These are phyloP conservation scores for Schwanniomyces etchellsii DNA, from an alignment of 1,139 yeast species.

Conservation along the genomic window DNA sequence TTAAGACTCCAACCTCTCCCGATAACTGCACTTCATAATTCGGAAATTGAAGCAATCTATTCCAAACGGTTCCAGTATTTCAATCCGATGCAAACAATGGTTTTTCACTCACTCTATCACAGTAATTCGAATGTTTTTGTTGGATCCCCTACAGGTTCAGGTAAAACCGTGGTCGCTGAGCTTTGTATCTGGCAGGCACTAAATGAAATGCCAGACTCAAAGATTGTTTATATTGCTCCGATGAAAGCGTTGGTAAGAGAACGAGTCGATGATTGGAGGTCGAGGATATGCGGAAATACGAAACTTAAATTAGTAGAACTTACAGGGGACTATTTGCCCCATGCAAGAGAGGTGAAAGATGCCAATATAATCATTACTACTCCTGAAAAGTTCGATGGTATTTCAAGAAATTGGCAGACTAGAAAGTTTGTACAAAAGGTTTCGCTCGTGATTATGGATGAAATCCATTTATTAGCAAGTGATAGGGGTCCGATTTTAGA, in stretches of 20 bases:
- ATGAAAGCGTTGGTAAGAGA: slow-evolving; percentile 98
- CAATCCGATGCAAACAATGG: slow-evolving; percentile 99
- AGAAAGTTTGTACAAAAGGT: slow-evolving; percentile 88
- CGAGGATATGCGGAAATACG: slow-evolving; percentile 58
- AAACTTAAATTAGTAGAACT: slow-evolving; percentile 76
- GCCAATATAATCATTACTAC: slow-evolving; percentile 95
- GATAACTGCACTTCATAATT: slow-evolving; percentile 68
- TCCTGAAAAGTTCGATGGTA: slow-evolving; percentile 98
- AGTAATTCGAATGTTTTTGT: slow-evolving; percentile 76
- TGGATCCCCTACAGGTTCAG: slow-evolving; percentile 99
- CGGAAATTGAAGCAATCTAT: slow-evolving; percentile 64
- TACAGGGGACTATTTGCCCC: slow-evolving; percentile 96
- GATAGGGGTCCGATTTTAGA: slow-evolving; percentile 98
- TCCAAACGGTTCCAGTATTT: slow-evolving; percentile 67
- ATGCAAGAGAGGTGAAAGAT: slow-evolving; percentile 73
- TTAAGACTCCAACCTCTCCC: slow-evolving; percentile 84
- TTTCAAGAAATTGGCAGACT: slow-evolving; percentile 96
- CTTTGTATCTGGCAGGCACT: slow-evolving; percentile 96
- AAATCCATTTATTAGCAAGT: slow-evolving; percentile 92
- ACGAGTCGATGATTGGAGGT: slow-evolving; percentile 92
- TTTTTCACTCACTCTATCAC: slow-evolving; percentile 83
- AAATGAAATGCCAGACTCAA: slow-evolving; percentile 70
- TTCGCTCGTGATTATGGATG: slow-evolving; percentile 94
- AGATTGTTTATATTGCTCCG: slow-evolving; percentile 94
- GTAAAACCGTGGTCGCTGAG: slow-evolving; percentile 96